Evolutionary conservation across 306 rosid genomes (phyloP), one percentile per base, ranked within the genome.

Genomic region (Medicago arabica): DNA sequence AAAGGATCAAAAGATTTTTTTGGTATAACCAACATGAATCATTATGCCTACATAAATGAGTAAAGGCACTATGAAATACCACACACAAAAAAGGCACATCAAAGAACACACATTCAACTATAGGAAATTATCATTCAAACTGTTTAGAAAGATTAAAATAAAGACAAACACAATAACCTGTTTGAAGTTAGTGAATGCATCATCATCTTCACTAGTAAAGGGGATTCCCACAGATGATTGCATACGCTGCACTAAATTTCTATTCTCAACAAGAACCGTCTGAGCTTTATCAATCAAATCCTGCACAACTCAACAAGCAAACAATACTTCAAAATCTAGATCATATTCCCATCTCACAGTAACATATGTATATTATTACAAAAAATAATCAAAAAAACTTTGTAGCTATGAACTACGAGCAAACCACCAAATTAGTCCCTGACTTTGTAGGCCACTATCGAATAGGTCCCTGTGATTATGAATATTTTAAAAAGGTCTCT

Each of bases 231-330:
- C 47, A n/a, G 94, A 82, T 7, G 92, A 65, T 85, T 88, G 92
- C 91, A 91, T 87, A 67, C 92, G 85, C 82, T 85, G 91, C 71
- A 91, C 64, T 14, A 75, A 80, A 81, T 79, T 87, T 86, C 91
- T 85, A 75, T 90, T 94, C 75, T 89, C 96, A 59, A 94, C 86
- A 41, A 94, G 87, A 79, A 83, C 79, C 34, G 87, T 75, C 87
- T 88, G 89, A 59, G 98, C 95, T 80, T 88, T 81, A 79, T 94
- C 98, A 63, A 94, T 88, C 87, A 91, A 86, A 83, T 91, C 97
- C 98, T 94, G 82, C 77, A 83, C 66, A 73, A 74, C 63, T 71
- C 53, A 76, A 61, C 41, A 60, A 62, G n/a, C 75, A 79, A 70
- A 34, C 14, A 64, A 8, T 36, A 69, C 59, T 57, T 78, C 54